Evolutionary conservation across 129 eudicot species (phyloP), one percentile per base, ranked within the genome.

Genomic region (Pseudognaphalium luteoalbum): DNA sequence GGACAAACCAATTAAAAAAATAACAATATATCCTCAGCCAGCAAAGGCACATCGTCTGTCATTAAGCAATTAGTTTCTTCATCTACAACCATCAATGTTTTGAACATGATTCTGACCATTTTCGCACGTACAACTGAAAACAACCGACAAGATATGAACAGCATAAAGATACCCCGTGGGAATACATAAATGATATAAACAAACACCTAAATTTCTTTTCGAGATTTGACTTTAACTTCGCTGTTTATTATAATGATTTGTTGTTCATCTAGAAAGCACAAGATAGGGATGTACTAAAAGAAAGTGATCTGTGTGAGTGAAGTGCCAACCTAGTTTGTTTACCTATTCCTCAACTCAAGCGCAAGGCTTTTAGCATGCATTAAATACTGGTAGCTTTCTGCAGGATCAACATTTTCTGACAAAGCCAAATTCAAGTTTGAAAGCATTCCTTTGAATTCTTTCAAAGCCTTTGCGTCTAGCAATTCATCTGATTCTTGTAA

Each of bases 291-390:
- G 25, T 41, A 42, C 5, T 47, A 47, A 47, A 21, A 74, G 15
- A 3, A 44, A 75, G 54, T 30, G 42, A 47, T 10, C 7, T 7
- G 11, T 33, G 41, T 35, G 41, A 35, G 41, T 6, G 41, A 7
- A 2, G 41, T 35, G 7, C 39, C 41, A 6, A 35, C 41, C 41
- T 5, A 5, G 41, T 35, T 35, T 35, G 41, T 41, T 85, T 68
- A 82, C 86, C 85, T 56, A 75, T 75, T 84, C 37, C 75, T 71
- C 81, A 88, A 76, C 66, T 78, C 83, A 56, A 72, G 52, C 6
- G 91, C 97, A 83, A 86, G 85, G 76, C 59, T 70, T 82, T 71
- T 82, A 33, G 96, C 97, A 32, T 69, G 87, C 80, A 70, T 83
- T 79, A 94, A 78, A 59, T 70, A 21, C 67, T 78, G 70, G 30